Evolutionary conservation across 2,329 filamentous ascomycete species (phyloP).

Genomic region (Proliferodiscus dingleyae): DNA sequence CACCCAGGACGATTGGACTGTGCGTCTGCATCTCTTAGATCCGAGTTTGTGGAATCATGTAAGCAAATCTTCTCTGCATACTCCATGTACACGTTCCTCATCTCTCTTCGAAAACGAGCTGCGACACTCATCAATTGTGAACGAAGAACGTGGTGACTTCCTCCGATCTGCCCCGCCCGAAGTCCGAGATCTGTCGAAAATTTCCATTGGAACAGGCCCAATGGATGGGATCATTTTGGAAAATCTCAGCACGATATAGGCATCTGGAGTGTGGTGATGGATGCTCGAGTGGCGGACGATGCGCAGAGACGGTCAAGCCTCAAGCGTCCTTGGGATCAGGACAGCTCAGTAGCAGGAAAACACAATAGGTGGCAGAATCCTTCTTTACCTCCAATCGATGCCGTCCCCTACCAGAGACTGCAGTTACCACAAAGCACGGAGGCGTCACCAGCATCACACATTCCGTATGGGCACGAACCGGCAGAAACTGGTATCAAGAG

Average conservation of each 20-base stretch:
- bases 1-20: not conserved
- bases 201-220: conserved; percentile 30
- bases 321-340: conserved; percentile 30
- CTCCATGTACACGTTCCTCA: not conserved
- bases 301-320: conserved; percentile 25
- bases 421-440: conserved; percentile 10
- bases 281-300: conserved; percentile 26
- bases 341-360: conserved; percentile 10
- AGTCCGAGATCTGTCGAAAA: not conserved
- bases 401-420: conserved; percentile 13
- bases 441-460: conserved; percentile 7
- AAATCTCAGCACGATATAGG: conserved; percentile 22
- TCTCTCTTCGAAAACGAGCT: not conserved
- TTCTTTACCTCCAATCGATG: conserved; percentile 25
- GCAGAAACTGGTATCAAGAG: conserved; percentile 18
- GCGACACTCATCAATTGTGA: conserved; percentile 10
- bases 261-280: conserved; percentile 27
- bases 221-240: conserved; percentile 23
- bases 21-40: conserved; percentile 4
- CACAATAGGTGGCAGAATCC: conserved; percentile 17
- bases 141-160: conserved; percentile 7
- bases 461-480: conserved; percentile 14
- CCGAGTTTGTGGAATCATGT: conserved; percentile 17
- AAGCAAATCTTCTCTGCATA: conserved; percentile 14
- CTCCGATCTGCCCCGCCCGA: conserved; percentile 1